Conservation (phyloP, 108 stramenopile species). For the Mayamaea pseudoterrestris region DNA sequence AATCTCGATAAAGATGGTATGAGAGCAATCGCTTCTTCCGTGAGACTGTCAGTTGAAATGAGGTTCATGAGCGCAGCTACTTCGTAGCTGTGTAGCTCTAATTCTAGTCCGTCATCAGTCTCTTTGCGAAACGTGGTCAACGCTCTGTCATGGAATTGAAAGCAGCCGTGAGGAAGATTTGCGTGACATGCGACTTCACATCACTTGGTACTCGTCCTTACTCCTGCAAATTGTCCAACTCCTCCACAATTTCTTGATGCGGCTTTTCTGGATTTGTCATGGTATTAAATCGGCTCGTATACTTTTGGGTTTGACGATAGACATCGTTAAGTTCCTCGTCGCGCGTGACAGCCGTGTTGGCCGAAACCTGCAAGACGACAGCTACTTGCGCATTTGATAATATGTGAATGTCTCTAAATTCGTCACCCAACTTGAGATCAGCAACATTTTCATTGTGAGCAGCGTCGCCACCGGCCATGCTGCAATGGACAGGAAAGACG, state of each 20-base stretch:
- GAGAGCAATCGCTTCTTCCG: slow-evolving; percentile 71
- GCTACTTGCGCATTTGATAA: slow-evolving; percentile 82
- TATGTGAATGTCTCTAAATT: slow-evolving; percentile 77
- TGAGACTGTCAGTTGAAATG: slow-evolving; percentile 71
- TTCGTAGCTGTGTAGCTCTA: slow-evolving; percentile 74
- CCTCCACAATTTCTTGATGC: slow-evolving; percentile 67
- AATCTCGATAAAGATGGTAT: slow-evolving; percentile 68
- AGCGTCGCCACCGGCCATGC: background rate
- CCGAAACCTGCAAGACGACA: slow-evolving; percentile 69
- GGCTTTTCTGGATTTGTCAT: slow-evolving; percentile 79
- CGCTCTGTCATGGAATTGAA: slow-evolving; percentile 40
- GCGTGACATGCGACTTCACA: background rate
- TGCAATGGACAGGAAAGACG: too few relatives aligned
- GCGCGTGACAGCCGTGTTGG: slow-evolving; percentile 51
- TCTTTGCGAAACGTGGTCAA: slow-evolving; percentile 80
- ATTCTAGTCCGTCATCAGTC: slow-evolving; percentile 73
- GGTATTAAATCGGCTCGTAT: slow-evolving; percentile 78
- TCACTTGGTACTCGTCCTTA: slow-evolving; percentile 15
- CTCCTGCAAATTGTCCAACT: slow-evolving; percentile 82
- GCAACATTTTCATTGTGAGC: slow-evolving; percentile 62
- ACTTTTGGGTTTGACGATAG: slow-evolving; percentile 78
- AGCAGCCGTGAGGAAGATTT: too few relatives aligned
- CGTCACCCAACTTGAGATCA: slow-evolving; percentile 65
- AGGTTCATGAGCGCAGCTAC: slow-evolving; percentile 85
- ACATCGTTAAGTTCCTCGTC: slow-evolving; percentile 82